Evolutionary conservation across 306 rosid genomes (phyloP).

Genomic region (Mimosa bimucronata): DNA sequence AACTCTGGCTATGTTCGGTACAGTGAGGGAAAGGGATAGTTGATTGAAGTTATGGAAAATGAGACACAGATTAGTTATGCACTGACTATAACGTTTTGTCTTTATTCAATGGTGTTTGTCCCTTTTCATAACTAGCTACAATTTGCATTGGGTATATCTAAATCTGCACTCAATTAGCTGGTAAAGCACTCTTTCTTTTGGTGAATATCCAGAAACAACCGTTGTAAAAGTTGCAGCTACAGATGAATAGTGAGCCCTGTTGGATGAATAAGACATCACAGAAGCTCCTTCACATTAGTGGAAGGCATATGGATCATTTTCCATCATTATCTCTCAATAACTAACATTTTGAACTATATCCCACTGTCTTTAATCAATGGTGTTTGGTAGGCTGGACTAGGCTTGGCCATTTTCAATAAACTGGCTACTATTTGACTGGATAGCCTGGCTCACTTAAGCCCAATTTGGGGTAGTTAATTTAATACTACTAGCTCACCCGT

Average conservation of each 20-base stretch:
- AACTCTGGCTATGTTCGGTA: slow-evolving; percentile 12
- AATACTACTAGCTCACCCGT: background rate
- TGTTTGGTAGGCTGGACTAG: background rate
- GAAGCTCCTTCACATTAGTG: too few species aligned
- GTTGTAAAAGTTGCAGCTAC: too few species aligned
- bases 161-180: too few species aligned
- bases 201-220: too few species aligned
- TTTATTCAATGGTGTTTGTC: background rate
- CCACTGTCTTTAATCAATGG: too few species aligned
- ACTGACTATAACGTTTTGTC: background rate
- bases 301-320: background rate
- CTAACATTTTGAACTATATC: background rate
- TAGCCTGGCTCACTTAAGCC: background rate
- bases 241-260: too few species aligned
- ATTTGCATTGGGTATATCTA: too few species aligned
- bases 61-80: background rate
- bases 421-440: background rate
- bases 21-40: background rate
- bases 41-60: background rate
- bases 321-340: background rate
- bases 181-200: too few species aligned
- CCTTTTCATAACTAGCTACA: background rate
- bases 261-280: too few species aligned
- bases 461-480: background rate
- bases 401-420: slow-evolving; percentile 1